Conservation (phyloP, 352 stramenopile genomes). For the Pythium utonaiense region DNA sequence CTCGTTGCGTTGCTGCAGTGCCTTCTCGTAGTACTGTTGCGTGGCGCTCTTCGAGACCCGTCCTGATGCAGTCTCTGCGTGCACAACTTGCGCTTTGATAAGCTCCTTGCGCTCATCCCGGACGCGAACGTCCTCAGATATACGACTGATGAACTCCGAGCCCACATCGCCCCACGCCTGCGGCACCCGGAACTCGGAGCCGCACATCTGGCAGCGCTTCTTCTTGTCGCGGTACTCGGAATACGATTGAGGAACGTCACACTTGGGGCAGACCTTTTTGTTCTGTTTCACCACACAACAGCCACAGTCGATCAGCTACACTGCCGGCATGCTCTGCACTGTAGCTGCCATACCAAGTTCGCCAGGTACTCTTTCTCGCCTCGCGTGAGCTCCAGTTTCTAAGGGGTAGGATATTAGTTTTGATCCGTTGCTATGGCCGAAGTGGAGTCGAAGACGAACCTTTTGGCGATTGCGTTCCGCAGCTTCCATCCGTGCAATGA, state of each 20-base stretch:
- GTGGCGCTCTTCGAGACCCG: constrained; percentile 45
- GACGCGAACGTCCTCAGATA: constrained; percentile 37
- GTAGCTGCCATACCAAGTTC: constrained; percentile 12
- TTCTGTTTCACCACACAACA: constrained; percentile 30
- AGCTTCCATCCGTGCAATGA: constrained; percentile 77
- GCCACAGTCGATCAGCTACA: neutral
- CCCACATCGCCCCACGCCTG: constrained; percentile 79
- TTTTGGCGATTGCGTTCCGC: constrained; percentile 76
- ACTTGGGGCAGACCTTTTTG: constrained; percentile 79
- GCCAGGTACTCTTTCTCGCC: constrained; percentile 70
- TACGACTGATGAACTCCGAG: constrained; percentile 54
- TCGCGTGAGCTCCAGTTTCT: constrained; percentile 72
- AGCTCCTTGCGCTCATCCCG: constrained; percentile 48
- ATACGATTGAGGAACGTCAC: constrained; percentile 64
- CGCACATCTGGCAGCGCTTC: constrained; percentile 78
- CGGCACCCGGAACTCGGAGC: constrained; percentile 63
- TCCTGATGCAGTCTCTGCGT: constrained; percentile 30
- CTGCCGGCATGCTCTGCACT: neutral
- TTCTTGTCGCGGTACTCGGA: constrained; percentile 86
- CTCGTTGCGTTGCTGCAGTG: constrained; percentile 45
- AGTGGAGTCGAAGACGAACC: constrained; percentile 23
- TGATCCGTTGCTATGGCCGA: neutral
- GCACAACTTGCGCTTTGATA: constrained; percentile 41
- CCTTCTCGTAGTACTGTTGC: constrained; percentile 70
- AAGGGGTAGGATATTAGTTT: neutral